Evolutionary conservation across 2,329 filamentous ascomycete genomes (phyloP).

Genomic region (Graphiopsis chlorocephala): DNA sequence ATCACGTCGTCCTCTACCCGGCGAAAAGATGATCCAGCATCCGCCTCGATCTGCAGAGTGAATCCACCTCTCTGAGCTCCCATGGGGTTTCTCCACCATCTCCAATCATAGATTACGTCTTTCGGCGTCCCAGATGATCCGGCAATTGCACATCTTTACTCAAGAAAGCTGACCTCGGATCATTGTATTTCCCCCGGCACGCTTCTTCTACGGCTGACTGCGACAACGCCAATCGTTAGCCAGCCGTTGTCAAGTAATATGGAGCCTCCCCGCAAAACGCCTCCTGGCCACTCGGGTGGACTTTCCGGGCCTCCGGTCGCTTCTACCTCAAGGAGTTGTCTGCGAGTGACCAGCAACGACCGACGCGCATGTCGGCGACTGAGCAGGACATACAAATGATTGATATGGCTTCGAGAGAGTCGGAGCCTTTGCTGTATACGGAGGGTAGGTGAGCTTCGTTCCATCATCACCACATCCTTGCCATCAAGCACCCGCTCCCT

Average conservation of each 20-base stretch:
- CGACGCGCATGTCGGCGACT: constrained; percentile 15
- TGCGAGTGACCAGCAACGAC: constrained; percentile 13
- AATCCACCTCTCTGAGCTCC: not conserved
- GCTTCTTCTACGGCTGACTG: constrained; percentile 13
- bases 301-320: not conserved
- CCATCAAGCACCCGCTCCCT: not conserved
- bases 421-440: constrained; percentile 10
- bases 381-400: constrained; percentile 13
- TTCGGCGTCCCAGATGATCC: constrained; percentile 12
- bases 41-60: not conserved
- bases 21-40: constrained; percentile 2
- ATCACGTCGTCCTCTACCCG: not conserved
- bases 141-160: constrained; percentile 14
- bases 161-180: constrained; percentile 5
- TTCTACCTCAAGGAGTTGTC: constrained; percentile 10
- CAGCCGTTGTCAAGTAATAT: not conserved
- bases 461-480: not conserved
- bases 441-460: constrained; percentile 12
- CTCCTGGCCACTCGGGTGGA: not conserved
- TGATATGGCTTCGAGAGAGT: constrained; percentile 11
- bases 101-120: not conserved
- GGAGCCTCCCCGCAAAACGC: not conserved
- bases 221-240: not conserved
- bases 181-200: constrained; percentile 13
- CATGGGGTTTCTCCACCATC: constrained; percentile 9